phyloP scores from a whole-genome alignment of 2,329 filamentous ascomycete species.

The Teratosphaeria epicoccoides region DNA sequence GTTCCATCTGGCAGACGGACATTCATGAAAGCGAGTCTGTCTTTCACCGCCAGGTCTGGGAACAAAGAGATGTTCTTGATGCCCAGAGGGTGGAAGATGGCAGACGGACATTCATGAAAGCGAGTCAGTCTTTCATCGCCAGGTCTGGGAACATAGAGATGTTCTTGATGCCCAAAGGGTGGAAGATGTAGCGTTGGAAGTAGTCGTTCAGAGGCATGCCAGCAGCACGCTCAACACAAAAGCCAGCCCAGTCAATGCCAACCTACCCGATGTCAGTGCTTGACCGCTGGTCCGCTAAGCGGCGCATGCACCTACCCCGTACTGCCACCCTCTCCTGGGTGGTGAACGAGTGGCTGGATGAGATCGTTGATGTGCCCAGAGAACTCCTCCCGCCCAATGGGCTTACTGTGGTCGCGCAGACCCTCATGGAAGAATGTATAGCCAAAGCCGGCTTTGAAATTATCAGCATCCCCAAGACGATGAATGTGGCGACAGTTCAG shows the following conservation, averaged over 20 bases:
- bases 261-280: constrained; percentile 30
- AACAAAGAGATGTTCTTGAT: constrained; percentile 44
- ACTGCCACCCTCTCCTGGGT: constrained; percentile 54
- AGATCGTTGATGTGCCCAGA: constrained; percentile 35
- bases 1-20: constrained; percentile 29
- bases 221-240: constrained; percentile 32
- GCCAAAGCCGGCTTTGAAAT: constrained; percentile 31
- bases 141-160: constrained; percentile 45
- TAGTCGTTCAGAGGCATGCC: constrained; percentile 31
- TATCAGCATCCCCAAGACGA: not conserved
- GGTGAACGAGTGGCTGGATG: constrained; percentile 44
- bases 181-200: constrained; percentile 32
- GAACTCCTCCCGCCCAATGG: constrained; percentile 46
- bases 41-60: constrained; percentile 41
- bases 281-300: constrained; percentile 1
- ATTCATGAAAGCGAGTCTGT: constrained; percentile 46
- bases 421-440: constrained; percentile 35
- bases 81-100: constrained; percentile 33
- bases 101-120: constrained; percentile 50
- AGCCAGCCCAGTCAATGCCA: constrained; percentile 37
- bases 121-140: constrained; percentile 43
- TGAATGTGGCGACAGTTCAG: not conserved
- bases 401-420: constrained; percentile 29
- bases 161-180: constrained; percentile 34
- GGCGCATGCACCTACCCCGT: constrained; percentile 29